Evolutionary conservation across 805 yeast species (phyloP).

Genomic region (Candida ovalis): DNA sequence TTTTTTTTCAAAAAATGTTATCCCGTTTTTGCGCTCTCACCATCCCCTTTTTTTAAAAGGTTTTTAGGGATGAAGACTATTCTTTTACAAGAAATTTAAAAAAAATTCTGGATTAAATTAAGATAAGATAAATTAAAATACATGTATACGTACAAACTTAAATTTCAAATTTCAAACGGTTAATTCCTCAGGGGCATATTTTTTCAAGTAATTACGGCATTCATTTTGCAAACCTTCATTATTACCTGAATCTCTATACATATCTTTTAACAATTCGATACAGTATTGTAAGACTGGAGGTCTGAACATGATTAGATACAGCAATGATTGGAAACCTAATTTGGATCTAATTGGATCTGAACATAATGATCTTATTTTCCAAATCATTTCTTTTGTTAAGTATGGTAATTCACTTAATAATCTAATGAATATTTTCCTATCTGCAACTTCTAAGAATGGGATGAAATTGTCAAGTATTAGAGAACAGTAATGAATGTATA

Average conservation of each 20-base stretch:
- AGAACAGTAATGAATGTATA: conserved; percentile 66
- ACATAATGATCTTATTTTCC: conserved; percentile 67
- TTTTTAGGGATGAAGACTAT: too few species aligned
- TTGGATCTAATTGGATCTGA: conserved; percentile 79
- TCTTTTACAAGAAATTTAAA: neutral
- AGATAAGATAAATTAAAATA: neutral
- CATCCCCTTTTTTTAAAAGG: too few species aligned
- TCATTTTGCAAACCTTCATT: conserved; percentile 50
- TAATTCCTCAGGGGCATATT: conserved; percentile 34
- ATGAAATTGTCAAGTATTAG: conserved; percentile 72
- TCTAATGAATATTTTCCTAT: conserved; percentile 76
- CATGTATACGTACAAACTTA: neutral
- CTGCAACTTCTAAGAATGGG: conserved; percentile 79
- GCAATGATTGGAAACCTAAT: conserved; percentile 79
- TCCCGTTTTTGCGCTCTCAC: too few species aligned
- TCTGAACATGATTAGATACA: conserved; percentile 80
- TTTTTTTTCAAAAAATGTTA: too few species aligned
- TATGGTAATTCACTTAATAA: conserved; percentile 84
- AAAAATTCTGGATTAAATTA: neutral
- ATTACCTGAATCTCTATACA: conserved; percentile 36
- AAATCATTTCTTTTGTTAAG: conserved; percentile 57
- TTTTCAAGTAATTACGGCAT: conserved; percentile 42
- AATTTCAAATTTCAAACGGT: neutral
- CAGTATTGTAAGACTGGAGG: conserved; percentile 73
- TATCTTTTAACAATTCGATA: conserved; percentile 43